Conservation (phyloP, 192 early-diverging fungal genomes). For the Phycomyces blakesleeanus region DNA sequence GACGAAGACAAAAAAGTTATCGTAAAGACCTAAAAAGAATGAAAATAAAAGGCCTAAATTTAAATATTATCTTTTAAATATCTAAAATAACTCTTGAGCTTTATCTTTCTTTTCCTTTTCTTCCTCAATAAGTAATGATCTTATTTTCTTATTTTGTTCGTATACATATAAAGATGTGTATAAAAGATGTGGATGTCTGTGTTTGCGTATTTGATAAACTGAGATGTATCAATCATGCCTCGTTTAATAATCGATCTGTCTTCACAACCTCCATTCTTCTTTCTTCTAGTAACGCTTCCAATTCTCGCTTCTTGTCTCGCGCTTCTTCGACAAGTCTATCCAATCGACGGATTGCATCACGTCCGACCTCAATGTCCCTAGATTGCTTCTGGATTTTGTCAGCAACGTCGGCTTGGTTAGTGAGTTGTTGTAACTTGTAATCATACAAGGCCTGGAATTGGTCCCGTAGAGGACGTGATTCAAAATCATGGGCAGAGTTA, state of each 20-base stretch:
- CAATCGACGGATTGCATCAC: conserved; percentile 42
- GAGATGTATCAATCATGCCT: too few relatives aligned
- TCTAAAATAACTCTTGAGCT: too few relatives aligned
- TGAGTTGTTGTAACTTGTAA: conserved; percentile 49
- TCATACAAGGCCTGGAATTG: conserved; percentile 50
- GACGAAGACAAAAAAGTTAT: too few relatives aligned
- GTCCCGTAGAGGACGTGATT: conserved; percentile 24
- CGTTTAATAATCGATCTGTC: conserved; percentile 4
- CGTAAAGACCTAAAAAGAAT: too few relatives aligned
- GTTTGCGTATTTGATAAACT: too few relatives aligned
- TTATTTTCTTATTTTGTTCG: too few relatives aligned
- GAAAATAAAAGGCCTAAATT: too few relatives aligned
- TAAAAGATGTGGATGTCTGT: too few relatives aligned
- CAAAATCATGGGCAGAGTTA: conserved; percentile 22
- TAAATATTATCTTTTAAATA: too few relatives aligned
- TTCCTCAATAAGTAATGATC: too few relatives aligned
- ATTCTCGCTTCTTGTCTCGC: conserved; percentile 40
- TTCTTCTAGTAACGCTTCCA: conserved; percentile 46
- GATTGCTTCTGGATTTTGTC: conserved; percentile 42
- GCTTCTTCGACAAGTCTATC: conserved; percentile 46
- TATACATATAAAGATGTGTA: too few relatives aligned
- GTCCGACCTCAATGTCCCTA: conserved; percentile 47
- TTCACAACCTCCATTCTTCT: conserved; percentile 45
- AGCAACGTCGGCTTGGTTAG: conserved; percentile 41
- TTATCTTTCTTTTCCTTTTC: too few relatives aligned